Conservation (phyloP, 495 filamentous ascomycete genomes). For the Penicillium canariense region DNA sequence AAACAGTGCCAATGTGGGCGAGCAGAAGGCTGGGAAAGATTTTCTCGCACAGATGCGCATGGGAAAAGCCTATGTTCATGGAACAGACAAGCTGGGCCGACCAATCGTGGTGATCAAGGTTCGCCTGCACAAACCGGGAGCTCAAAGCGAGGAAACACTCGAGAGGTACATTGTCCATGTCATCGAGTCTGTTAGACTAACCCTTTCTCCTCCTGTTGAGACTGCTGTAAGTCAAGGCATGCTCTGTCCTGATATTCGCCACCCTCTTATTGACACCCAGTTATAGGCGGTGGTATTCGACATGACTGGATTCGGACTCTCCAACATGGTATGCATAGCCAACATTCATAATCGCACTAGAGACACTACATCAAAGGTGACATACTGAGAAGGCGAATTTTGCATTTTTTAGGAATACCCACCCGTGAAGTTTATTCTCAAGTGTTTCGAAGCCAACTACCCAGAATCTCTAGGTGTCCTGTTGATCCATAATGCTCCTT, state of each 20-base stretch:
- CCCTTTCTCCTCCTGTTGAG: constrained; percentile 73
- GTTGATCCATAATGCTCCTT: constrained; percentile 87
- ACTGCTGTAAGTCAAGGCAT: constrained; percentile 71
- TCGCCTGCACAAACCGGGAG: constrained; percentile 75
- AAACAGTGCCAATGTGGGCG: constrained; percentile 46
- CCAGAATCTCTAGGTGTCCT: constrained; percentile 81
- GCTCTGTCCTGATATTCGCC: neutral
- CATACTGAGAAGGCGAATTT: neutral
- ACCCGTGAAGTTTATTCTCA: constrained; percentile 93
- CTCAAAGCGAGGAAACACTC: constrained; percentile 76
- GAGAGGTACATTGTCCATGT: constrained; percentile 88
- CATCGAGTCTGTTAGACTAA: constrained; percentile 83
- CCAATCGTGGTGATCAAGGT: constrained; percentile 83
- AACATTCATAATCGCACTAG: neutral
- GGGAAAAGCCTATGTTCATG: constrained; percentile 91
- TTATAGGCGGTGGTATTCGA: constrained; percentile 79
- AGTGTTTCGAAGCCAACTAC: constrained; percentile 93
- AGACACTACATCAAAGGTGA: too few relatives aligned
- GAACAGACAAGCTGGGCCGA: constrained; percentile 73
- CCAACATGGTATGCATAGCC: constrained; percentile 72
- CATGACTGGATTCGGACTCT: constrained; percentile 85
- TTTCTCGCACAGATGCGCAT: constrained; percentile 82
- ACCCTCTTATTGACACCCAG: neutral
- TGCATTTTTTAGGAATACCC: constrained; percentile 71
- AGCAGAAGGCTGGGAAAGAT: constrained; percentile 66